phyloP scores from a whole-genome alignment of 2,329 filamentous ascomycete species.

The Byssochlamys sp. region DNA sequence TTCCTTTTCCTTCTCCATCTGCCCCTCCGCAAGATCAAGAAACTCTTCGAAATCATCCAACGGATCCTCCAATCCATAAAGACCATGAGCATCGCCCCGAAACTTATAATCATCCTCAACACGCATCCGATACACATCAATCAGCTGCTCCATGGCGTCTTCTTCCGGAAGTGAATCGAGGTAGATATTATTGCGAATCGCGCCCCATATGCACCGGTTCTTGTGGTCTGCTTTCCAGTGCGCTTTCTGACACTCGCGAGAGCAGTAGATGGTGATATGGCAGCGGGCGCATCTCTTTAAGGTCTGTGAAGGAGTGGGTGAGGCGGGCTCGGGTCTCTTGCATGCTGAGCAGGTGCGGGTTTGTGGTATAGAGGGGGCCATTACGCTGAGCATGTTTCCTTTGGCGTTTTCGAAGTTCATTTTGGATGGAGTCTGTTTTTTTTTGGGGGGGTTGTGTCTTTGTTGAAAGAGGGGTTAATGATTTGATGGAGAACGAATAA shows the following conservation, averaged over 20 bases:
- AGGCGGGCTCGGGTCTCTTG: slow-evolving; percentile 5
- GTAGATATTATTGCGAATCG: slow-evolving; percentile 12
- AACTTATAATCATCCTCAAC: slow-evolving; percentile 15
- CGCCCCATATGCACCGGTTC: slow-evolving; percentile 14
- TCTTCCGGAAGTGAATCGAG: slow-evolving; percentile 13
- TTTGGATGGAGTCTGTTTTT: background rate
- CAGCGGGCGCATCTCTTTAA: slow-evolving; percentile 38
- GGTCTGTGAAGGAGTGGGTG: slow-evolving; percentile 1
- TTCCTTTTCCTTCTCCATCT: slow-evolving; percentile 19
- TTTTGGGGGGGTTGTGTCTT: background rate
- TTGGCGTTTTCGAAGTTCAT: slow-evolving; percentile 1
- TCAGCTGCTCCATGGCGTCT: slow-evolving; percentile 13
- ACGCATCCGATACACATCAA: slow-evolving; percentile 21
- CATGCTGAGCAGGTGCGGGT: slow-evolving; percentile 4
- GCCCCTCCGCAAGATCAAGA: slow-evolving; percentile 18
- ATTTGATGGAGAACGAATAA: background rate
- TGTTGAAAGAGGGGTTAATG: background rate
- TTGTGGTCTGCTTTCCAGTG: slow-evolving; percentile 18
- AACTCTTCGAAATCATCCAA: slow-evolving; percentile 32
- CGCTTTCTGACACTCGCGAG: slow-evolving; percentile 26
- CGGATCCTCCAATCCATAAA: slow-evolving; percentile 14
- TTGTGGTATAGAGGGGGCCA: background rate
- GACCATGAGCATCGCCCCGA: slow-evolving; percentile 10
- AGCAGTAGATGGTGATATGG: slow-evolving; percentile 40
- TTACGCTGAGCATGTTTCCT: slow-evolving; percentile 2